phyloP scores from a whole-genome alignment of 345 rosid species.

The Hypericum androsaemum region DNA sequence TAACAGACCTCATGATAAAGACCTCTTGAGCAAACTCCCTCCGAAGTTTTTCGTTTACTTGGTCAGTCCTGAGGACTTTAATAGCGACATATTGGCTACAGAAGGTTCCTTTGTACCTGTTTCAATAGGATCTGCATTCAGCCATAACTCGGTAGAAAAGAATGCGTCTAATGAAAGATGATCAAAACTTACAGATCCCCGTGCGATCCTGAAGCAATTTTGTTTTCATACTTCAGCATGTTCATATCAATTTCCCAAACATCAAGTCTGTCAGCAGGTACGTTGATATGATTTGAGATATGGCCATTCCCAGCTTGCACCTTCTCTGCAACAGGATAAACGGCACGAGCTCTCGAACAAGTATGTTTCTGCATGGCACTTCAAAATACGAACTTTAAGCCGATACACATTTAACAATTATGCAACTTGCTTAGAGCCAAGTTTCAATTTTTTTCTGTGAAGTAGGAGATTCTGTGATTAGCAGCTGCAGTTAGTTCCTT shows the following conservation, averaged over 20 bases:
- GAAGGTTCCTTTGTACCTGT: constrained; percentile 44
- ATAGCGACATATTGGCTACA: constrained; percentile 47
- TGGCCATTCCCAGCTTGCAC: constrained; percentile 4
- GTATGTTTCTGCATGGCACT: not conserved
- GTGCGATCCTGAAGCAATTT: constrained; percentile 34
- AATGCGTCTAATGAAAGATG: constrained; percentile 3
- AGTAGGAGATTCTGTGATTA: no score
- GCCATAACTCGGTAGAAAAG: not conserved
- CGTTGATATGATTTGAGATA: constrained; percentile 4
- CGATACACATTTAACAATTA: constrained; percentile 2
- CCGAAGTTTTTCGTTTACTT: constrained; percentile 26
- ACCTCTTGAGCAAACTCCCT: constrained; percentile 48
- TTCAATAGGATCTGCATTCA: constrained; percentile 10
- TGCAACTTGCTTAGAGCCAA: no score
- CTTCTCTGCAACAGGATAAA: not conserved
- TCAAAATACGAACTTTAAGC: constrained; percentile 18
- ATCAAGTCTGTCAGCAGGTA: not conserved
- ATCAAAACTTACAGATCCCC: constrained; percentile 36
- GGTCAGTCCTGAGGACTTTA: constrained; percentile 34
- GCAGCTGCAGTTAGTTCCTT: no score
- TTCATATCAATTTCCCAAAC: constrained; percentile 1
- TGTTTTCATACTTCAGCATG: constrained; percentile 29
- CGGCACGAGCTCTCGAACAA: not conserved
- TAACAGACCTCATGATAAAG: constrained; percentile 40
- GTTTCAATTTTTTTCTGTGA: no score